phyloP scores from a whole-genome alignment of 1,284 basidiomycete genomes.

The Papiliotrema flavescens region DNA sequence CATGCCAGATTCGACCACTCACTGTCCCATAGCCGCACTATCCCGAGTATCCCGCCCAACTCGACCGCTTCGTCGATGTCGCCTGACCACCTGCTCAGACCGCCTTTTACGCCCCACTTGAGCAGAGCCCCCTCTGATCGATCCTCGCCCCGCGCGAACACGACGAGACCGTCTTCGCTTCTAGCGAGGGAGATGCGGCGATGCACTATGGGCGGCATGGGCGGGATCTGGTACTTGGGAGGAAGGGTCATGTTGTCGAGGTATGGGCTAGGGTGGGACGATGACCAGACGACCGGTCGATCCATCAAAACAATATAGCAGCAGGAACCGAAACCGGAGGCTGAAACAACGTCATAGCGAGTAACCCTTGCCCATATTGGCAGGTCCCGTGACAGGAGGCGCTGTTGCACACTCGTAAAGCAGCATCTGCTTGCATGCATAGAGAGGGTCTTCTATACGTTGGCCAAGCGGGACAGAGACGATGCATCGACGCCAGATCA shows the following conservation, averaged over 20 bases:
- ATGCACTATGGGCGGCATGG: constrained; percentile 4
- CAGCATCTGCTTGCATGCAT: no score
- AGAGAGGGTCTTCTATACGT: no score
- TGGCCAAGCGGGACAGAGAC: no score
- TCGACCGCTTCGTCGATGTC: constrained; percentile 23
- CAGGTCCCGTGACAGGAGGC: no score
- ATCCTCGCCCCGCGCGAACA: neutral
- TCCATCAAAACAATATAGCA: no score
- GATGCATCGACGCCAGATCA: neutral
- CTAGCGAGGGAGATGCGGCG: neutral
- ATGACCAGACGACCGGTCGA: neutral
- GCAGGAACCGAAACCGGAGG: no score
- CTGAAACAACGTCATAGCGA: no score
- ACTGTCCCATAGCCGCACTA: constrained; percentile 48
- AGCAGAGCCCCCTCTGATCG: neutral
- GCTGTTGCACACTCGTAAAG: no score
- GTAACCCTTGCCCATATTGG: no score
- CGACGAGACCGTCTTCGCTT: neutral
- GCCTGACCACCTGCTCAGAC: constrained; percentile 20
- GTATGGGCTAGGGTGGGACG: neutral
- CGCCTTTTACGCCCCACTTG: constrained; percentile 25
- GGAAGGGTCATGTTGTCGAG: neutral
- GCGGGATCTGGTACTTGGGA: neutral
- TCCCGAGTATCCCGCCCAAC: constrained; percentile 44
- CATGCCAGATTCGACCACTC: constrained; percentile 7